Evolutionary conservation across 257 asterid genomes (phyloP), one percentile per base, ranked within the genome.

Genomic region (Petunia secreta): DNA sequence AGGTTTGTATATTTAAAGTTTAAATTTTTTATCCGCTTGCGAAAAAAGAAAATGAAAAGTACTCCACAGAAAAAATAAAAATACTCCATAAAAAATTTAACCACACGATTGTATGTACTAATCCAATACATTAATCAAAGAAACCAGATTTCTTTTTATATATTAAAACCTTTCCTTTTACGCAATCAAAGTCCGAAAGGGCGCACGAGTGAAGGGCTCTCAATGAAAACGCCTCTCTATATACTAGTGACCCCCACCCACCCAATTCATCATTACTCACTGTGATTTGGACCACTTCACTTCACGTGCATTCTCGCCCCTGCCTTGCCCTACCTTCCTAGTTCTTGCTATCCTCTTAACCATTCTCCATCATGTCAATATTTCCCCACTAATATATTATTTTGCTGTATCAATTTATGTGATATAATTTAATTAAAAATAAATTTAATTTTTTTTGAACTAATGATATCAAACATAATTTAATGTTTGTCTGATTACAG

Each of bases 151-250:
- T 4, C 3, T 41, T 4, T 69, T 41, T 69, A 44, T 46, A 25
- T 46, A 34, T 48, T 69, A 8, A 40, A 10, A 25, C 1, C 3
- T 1, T 71, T 2, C 11, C 60, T 46, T 71, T 71, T 5, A 50
- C 11, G 25, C 41, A 71, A 71, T 46, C n/a, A 71, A 34, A 71
- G 60, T 71, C 48, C 41, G 59, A 25, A 71, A 71, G 77, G 60
- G 11, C 60, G 60, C 77, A 71, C 60, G 77, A 43, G 60, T 34
- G 55, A 14, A 14, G 77, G 25, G 60, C 34, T 55, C 52, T n/a
- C 15, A 67, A 67, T n/a, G 7, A 14, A 62, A 36, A 62, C 67
- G 67, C 67, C 43, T 62, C 67, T 62, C 37, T 9, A 2, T 37
- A 43, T 63, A 11, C 37, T 50, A 50, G 3, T 37, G 39, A 0